Base-by-base conservation (phyloP, 2,329 filamentous ascomycete species). In the Teratosphaeria destructans region DNA sequence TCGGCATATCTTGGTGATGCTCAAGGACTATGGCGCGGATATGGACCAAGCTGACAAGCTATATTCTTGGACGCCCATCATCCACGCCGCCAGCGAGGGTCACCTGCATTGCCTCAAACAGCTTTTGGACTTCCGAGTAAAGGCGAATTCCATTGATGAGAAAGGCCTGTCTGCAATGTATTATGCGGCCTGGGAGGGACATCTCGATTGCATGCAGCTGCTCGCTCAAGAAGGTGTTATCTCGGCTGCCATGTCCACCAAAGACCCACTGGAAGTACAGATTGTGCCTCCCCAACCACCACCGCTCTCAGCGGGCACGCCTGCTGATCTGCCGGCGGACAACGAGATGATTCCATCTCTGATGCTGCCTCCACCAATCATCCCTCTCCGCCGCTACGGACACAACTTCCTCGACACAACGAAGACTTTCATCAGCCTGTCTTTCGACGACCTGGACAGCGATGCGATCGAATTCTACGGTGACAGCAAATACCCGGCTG, bases 151-250 rank as follows among this genome's bases (percentile, higher is more conserved):
- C 58, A 77, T 90, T 52, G 94, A 99, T 70, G 94, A 99, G 75
- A 99, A 97, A 71, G 87, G 86, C 16, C 81, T 97, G 3, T 90
- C 92, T 2, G 92, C 94, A 32, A 91, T 97, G 86, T 99, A 99
- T 74, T 99, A 99, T 74, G 94, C 94, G 14, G 93, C 91, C 0
- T 99, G 94, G 94, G 94, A 99, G 76, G 94, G 94, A 0, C 90
- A 97, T 71, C 77, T 97, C 58, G 88, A 93, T 69, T 97, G 94
- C 76, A 96, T 99, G 89, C 86, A 87, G 68, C 81, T 96, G 7
- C 82, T 99, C 35, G 86, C 86, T 4, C 84, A 85, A 1, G 74
- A 76, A 27, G 72, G 68, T 52, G 64, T 66, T 43, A 63, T 59
- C 14, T 60, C 63, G 14, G 49, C 59, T 35, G 56, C 27, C 27